phyloP scores from a whole-genome alignment of 352 stramenopile genomes.

The Stramenopiles sp. region DNA sequence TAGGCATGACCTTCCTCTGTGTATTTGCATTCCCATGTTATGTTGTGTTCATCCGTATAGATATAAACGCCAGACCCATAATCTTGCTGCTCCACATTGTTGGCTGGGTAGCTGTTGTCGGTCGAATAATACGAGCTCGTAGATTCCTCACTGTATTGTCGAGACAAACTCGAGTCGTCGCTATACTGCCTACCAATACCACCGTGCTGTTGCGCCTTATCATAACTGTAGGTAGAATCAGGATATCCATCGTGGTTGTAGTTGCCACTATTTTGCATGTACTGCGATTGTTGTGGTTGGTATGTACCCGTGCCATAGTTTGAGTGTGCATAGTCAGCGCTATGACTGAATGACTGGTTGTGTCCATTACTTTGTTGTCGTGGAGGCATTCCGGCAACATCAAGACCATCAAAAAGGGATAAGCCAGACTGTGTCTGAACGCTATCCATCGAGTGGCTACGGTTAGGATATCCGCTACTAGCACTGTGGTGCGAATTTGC shows the following conservation, averaged over 20 bases:
- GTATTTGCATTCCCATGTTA: not conserved
- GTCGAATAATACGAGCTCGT: too few species aligned
- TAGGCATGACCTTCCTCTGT: not conserved
- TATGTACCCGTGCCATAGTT: too few species aligned
- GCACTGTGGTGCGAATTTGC: not conserved
- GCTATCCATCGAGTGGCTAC: not conserved
- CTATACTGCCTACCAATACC: not conserved
- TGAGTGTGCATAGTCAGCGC: not conserved
- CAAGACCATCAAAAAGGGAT: not conserved
- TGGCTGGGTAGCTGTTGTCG: too few species aligned
- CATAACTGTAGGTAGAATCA: too few species aligned
- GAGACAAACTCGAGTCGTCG: not conserved
- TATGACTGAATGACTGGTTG: not conserved
- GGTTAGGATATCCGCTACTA: not conserved
- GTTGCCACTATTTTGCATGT: not conserved
- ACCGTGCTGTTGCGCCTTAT: too few species aligned
- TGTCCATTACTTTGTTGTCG: not conserved
- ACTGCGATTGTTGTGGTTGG: not conserved
- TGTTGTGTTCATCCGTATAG: not conserved
- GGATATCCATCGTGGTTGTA: not conserved
- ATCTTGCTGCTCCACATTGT: too few species aligned
- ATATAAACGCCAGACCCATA: not conserved
- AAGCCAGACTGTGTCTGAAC: not conserved
- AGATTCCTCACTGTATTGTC: not conserved
- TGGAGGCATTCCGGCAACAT: not conserved